phyloP scores from a whole-genome alignment of 306 rosid genomes.

The Ochetophila trinervis region DNA sequence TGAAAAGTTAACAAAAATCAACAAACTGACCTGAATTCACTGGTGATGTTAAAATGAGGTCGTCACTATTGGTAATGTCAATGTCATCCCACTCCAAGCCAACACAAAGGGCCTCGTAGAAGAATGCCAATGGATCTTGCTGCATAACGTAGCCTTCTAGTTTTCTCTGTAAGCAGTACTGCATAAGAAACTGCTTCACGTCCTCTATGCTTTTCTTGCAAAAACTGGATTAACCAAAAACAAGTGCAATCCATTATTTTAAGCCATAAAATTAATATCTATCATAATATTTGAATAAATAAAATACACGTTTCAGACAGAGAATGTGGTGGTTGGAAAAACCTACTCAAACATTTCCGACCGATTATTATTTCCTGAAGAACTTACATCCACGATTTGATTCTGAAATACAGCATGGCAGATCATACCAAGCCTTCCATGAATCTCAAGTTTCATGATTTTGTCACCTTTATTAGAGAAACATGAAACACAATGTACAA shows the following conservation, averaged over 20 bases:
- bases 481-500: neutral
- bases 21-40: neutral
- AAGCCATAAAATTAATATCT: no score
- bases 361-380: slow-evolving; percentile 18
- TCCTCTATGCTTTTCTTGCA: slow-evolving; percentile 35
- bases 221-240: slow-evolving; percentile 39
- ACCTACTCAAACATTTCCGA: slow-evolving; percentile 58
- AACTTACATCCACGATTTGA: neutral
- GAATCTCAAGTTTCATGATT: slow-evolving; percentile 59
- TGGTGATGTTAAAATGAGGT: neutral
- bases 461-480: slow-evolving; percentile 25
- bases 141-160: slow-evolving; percentile 35
- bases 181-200: slow-evolving; percentile 39
- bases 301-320: no score
- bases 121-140: slow-evolving; percentile 52
- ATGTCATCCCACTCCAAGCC: slow-evolving; percentile 55
- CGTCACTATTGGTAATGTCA: slow-evolving; percentile 20
- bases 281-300: neutral
- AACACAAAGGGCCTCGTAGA: slow-evolving; percentile 58
- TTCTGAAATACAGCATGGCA: slow-evolving; percentile 54
- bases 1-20: neutral
- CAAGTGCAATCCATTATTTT: neutral
- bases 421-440: slow-evolving; percentile 58
- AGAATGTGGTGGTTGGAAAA: no score
- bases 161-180: slow-evolving; percentile 39